Base-by-base conservation (phyloP, 1,139 yeast species). In the Taiozyma sp. region DNA sequence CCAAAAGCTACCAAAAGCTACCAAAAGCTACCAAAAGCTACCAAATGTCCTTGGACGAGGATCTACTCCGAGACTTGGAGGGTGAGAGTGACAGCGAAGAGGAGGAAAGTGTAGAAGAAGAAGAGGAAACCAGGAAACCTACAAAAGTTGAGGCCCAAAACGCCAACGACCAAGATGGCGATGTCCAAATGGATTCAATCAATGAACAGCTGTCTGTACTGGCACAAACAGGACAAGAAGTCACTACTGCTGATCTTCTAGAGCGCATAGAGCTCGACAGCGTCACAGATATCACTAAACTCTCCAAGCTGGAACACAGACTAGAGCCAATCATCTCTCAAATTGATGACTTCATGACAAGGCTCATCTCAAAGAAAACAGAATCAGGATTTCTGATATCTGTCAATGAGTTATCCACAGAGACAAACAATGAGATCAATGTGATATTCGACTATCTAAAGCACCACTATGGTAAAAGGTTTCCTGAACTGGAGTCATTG, bases 401-500 rank as follows among this genome's bases (percentile, higher is more conserved):
- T 16, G 76, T 86, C 9, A 88, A 85, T 64, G 80, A 76, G 46
- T 62, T 81, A 28, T 72, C 85, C 0, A 74, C 76, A 10, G 76
- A 82, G 21, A 76, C 88, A 10, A 74, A 76, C 47, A 72, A 72
- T 41, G 95, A 87, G 55, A 79, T 85, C 7, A 60, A 68, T 0
- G 59, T 72, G 9, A 65, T 85, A 13, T 79, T 81, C 55, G 67
- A 73, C 16, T 79, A 79, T 53, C 68, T 85, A 43, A 79, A 75
- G 49, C 63, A 74, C 7, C 73, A 75, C 42, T 90, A 88, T 61
- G 69, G 74, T 16, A 73, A 75, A 8, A 79, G 85, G 21, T 89
- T 88, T 67, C 83, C 88, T 0, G 97, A 89, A 60, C 70, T 90
- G 49, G 86, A 79, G 40, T 71, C 83, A 0, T 68, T 90, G 35